phyloP scores from a whole-genome alignment of 306 rosid genomes.

The Oemleria cerasiformis region DNA sequence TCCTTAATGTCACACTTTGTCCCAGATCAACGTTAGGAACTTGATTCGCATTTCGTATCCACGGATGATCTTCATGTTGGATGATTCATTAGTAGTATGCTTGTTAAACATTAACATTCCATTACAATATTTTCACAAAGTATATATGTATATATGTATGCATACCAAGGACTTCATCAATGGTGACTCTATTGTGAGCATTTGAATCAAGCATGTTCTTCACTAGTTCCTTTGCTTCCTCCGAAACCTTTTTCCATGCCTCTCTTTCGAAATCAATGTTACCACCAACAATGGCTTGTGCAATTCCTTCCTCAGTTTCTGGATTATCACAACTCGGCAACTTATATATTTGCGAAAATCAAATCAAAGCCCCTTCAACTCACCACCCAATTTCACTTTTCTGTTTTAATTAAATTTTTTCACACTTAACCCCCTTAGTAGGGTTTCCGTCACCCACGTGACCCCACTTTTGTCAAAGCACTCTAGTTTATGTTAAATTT shows the following conservation, averaged over 20 bases:
- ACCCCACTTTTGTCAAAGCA: too few species aligned
- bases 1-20: slow-evolving; percentile 73
- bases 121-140: too few species aligned
- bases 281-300: slow-evolving; percentile 74
- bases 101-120: too few species aligned
- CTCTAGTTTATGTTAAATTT: too few species aligned
- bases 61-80: slow-evolving; percentile 54
- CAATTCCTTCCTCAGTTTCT: slow-evolving; percentile 92
- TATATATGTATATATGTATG: too few species aligned
- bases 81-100: neutral
- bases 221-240: slow-evolving; percentile 69
- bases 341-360: too few species aligned
- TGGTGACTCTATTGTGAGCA: slow-evolving; percentile 63
- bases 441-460: too few species aligned
- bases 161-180: slow-evolving; percentile 87
- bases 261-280: slow-evolving; percentile 71
- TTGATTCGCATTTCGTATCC: slow-evolving; percentile 69
- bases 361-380: too few species aligned
- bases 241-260: slow-evolving; percentile 90
- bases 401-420: too few species aligned
- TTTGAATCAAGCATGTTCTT: slow-evolving; percentile 80
- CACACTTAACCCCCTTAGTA: too few species aligned
- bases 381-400: too few species aligned
- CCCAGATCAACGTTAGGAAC: slow-evolving; percentile 60
- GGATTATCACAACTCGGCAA: slow-evolving; percentile 3